Percentiles rank a stretch among this genome's conserved stretches.
Conservation (phyloP, 1,139 yeast species). For the Taphrina deformans region DNA sequence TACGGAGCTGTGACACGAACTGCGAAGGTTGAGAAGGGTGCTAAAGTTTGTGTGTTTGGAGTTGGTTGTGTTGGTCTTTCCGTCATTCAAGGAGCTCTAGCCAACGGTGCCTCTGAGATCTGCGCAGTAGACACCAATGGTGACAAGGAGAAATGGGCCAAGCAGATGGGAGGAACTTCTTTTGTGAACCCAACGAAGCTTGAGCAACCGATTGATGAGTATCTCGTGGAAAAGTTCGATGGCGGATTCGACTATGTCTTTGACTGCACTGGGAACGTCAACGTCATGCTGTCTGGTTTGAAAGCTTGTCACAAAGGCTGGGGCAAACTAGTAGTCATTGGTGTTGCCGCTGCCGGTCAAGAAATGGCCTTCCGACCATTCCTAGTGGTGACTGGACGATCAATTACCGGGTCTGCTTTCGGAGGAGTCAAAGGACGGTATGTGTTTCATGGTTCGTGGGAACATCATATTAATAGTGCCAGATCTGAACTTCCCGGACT, state of each 20-base stretch:
- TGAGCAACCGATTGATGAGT: conserved; percentile 76
- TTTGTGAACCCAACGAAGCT: conserved; percentile 80
- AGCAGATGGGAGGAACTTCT: conserved; percentile 91
- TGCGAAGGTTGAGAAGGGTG: conserved; percentile 88
- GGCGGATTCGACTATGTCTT: conserved; percentile 96
- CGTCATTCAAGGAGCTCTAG: conserved; percentile 89
- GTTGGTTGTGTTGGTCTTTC: conserved; percentile 97
- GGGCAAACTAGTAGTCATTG: conserved; percentile 93
- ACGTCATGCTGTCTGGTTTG: conserved; percentile 91
- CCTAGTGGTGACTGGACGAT: conserved; percentile 98
- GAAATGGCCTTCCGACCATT: conserved; percentile 96
- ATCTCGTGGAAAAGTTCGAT: conserved; percentile 84
- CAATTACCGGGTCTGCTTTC: conserved; percentile 97
- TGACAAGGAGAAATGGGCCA: conserved; percentile 80
- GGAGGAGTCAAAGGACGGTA: conserved; percentile 96
- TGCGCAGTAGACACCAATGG: conserved; percentile 86
- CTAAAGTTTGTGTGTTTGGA: conserved; percentile 93
- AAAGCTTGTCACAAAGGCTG: conserved; percentile 99
- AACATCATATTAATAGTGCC: background rate
- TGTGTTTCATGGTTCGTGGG: background rate
- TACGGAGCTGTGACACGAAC: conserved; percentile 96
- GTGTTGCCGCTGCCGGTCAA: conserved; percentile 98
- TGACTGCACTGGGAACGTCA: conserved; percentile 95
- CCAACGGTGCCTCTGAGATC: conserved; percentile 76
- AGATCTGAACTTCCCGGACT: conserved; percentile 80